phyloP scores from a whole-genome alignment of 78 protist genomes.

The Dictyostelium firmibasis region DNA sequence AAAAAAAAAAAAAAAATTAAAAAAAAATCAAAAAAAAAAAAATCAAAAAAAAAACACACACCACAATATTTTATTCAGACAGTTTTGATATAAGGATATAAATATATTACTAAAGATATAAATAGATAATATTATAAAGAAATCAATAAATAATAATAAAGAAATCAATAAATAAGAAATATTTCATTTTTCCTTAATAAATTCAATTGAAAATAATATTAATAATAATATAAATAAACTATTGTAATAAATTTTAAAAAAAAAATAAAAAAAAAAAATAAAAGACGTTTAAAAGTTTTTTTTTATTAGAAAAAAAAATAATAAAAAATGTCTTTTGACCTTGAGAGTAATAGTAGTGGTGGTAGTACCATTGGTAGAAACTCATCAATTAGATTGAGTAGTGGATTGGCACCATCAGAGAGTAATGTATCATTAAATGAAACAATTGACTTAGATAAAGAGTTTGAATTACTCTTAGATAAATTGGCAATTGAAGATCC shows the following conservation, averaged over 20 bases:
- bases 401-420: background rate
- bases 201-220: too few relatives aligned
- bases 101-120: background rate
- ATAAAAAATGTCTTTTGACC: background rate
- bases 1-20: too few relatives aligned
- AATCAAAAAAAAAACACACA: too few relatives aligned
- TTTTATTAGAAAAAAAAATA: background rate
- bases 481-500: conserved; percentile 63
- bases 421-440: background rate
- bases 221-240: too few relatives aligned
- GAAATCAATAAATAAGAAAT: too few relatives aligned
- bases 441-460: conserved; percentile 1
- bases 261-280: background rate
- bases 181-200: too few relatives aligned
- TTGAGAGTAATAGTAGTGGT: background rate
- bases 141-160: too few relatives aligned
- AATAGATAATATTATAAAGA: too few relatives aligned
- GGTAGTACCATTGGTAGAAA: background rate
- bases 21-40: too few relatives aligned
- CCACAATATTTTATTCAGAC: background rate
- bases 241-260: too few relatives aligned
- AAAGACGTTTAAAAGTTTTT: too few relatives aligned
- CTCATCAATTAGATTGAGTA: background rate
- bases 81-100: background rate
- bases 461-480: conserved; percentile 51